A percentile compares a stretch with the other conserved stretches of the same genome.
These are phyloP conservation scores for Naegleria fowleri DNA, from an alignment of 208 protist genomes.

Conservation along the genomic window DNA sequence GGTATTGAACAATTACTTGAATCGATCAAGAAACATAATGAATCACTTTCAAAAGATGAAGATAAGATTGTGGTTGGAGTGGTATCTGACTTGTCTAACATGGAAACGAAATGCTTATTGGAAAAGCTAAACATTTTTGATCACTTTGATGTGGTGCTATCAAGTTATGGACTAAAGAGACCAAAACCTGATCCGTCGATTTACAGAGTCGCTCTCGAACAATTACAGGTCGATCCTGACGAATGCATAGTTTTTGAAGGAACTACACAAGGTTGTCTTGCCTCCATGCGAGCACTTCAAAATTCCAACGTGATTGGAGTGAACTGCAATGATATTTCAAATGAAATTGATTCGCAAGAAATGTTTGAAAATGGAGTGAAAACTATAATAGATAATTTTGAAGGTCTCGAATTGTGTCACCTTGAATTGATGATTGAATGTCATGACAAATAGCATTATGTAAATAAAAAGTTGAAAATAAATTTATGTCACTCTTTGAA, in stretches of 20 bases:
- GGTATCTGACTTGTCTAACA: neutral
- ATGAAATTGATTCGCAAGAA: neutral
- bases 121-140: neutral
- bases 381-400: neutral
- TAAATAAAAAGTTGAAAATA: no score
- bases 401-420: neutral
- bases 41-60: neutral
- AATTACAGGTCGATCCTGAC: neutral
- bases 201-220: neutral
- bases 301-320: neutral
- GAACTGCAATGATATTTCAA: neutral
- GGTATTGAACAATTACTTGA: neutral
- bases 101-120: neutral
- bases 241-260: neutral
- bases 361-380: neutral
- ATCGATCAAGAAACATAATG: neutral
- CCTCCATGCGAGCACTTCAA: neutral
- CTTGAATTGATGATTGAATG: neutral
- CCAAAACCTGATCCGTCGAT: neutral
- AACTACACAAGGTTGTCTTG: neutral
- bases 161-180: neutral
- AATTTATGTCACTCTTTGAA: no score
- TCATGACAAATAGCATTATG: no score
- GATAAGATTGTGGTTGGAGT: neutral
- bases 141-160: neutral